These are phyloP conservation scores for Aspergillus neoniger DNA, from an alignment of 2,329 filamentous ascomycete genomes.

Conservation along the genomic window DNA sequence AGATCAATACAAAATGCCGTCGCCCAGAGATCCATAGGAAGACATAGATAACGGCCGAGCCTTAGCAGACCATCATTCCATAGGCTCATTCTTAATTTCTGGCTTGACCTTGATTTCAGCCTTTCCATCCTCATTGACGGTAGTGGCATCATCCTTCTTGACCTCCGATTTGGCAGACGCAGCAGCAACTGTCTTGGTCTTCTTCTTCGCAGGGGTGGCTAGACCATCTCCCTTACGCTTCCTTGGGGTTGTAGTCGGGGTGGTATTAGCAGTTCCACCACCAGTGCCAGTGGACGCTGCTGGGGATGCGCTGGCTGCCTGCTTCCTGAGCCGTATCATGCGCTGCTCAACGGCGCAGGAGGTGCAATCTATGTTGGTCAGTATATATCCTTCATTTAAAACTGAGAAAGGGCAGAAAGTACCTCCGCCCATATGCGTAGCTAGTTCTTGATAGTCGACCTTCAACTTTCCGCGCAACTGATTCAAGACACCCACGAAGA, in stretches of 20 bases:
- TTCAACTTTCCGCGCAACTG: constrained; percentile 12
- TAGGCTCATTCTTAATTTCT: not conserved
- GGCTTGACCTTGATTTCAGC: not conserved
- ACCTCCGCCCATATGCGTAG: constrained; percentile 16
- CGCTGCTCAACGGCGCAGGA: constrained; percentile 8
- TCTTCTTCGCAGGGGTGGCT: not conserved
- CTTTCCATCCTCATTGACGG: not conserved
- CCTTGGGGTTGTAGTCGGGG: not conserved
- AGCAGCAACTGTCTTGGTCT: not conserved
- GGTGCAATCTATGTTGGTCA: constrained; percentile 10
- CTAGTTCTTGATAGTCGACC: constrained; percentile 11
- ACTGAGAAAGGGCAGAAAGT: not conserved
- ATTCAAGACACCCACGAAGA: constrained; percentile 15
- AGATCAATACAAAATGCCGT: not conserved
- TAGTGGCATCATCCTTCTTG: not conserved
- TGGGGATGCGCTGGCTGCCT: not conserved
- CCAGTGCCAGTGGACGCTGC: not conserved
- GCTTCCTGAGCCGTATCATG: constrained; percentile 7
- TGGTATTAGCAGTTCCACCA: not conserved
- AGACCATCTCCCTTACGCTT: not conserved
- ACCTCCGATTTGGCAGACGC: not conserved
- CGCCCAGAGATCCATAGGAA: no score
- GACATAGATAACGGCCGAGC: no score
- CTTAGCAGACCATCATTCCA: not conserved
- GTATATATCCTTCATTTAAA: no score